These are phyloP conservation scores for Hanseniaspora uvarum DNA, from an alignment of 1,139 yeast species.

Conservation along the genomic window DNA sequence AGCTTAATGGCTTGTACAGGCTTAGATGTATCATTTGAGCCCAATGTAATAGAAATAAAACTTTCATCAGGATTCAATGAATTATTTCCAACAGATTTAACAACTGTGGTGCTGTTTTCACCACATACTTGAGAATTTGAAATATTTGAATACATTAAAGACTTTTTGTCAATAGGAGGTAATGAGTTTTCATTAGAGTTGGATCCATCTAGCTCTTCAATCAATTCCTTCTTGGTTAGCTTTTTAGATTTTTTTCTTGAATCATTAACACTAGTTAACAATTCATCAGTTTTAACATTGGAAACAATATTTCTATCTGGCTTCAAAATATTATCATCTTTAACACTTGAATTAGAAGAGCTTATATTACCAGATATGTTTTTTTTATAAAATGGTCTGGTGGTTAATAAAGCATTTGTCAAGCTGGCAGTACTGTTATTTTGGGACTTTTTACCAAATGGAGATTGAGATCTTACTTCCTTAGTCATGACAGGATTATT, in stretches of 20 bases:
- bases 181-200: neutral
- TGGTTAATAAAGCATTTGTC: conserved; percentile 4
- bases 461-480: conserved; percentile 17
- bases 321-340: neutral
- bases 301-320: neutral
- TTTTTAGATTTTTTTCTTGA: conserved; percentile 9
- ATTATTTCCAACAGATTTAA: conserved; percentile 81
- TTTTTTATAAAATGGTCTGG: conserved; percentile 1
- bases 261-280: conserved; percentile 1
- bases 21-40: conserved; percentile 71
- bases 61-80: conserved; percentile 57
- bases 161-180: neutral
- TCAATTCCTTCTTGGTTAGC: conserved; percentile 14
- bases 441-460: conserved; percentile 10
- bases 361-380: neutral
- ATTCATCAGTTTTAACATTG: neutral
- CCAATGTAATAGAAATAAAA: conserved; percentile 66
- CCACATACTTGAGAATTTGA: conserved; percentile 6
- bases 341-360: neutral
- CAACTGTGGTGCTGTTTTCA: conserved; percentile 33
- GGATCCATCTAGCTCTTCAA: conserved; percentile 7
- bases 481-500: conserved; percentile 23
- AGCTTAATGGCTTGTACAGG: conserved; percentile 54
- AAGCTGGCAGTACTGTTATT: conserved; percentile 12
- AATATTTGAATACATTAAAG: neutral